Conservation (phyloP, 768 basidiomycete genomes). For the Pleurotus sapidus region DNA sequence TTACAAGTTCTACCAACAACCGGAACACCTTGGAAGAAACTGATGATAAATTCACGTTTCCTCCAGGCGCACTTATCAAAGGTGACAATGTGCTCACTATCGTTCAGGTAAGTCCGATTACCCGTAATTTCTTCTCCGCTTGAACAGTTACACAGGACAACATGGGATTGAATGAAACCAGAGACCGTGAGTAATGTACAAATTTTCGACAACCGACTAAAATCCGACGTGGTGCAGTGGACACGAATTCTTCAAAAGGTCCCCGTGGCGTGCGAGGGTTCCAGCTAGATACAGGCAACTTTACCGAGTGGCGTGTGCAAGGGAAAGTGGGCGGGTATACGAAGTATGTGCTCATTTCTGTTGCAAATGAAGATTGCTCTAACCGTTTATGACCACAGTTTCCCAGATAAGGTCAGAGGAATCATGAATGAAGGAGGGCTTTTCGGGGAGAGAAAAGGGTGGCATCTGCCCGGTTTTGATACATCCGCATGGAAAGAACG, state of each 20-base stretch:
- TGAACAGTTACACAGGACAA: constrained; percentile 50
- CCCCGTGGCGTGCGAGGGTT: constrained; percentile 81
- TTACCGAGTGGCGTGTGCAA: constrained; percentile 68
- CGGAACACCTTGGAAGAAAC: constrained; percentile 58
- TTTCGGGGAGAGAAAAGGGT: constrained; percentile 63
- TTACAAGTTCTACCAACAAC: constrained; percentile 63
- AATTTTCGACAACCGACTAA: too few relatives aligned
- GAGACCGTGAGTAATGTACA: constrained; percentile 33
- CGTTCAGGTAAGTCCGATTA: constrained; percentile 47
- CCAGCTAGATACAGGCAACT: constrained; percentile 56
- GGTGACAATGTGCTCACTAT: constrained; percentile 76
- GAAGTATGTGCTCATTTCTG: constrained; percentile 33
- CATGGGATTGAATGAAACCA: constrained; percentile 72
- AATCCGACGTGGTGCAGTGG: constrained; percentile 19
- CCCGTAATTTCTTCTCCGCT: background rate
- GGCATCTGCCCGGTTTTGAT: constrained; percentile 75
- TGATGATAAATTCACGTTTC: constrained; percentile 65
- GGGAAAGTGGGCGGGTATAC: constrained; percentile 74
- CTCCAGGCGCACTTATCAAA: constrained; percentile 47
- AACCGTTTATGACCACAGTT: constrained; percentile 38
- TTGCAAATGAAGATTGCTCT: background rate
- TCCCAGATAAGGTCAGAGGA: constrained; percentile 69
- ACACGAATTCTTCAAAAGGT: constrained; percentile 58
- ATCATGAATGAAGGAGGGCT: constrained; percentile 73
- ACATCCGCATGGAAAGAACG: constrained; percentile 57